These are phyloP conservation scores for Claviceps sp. DNA, from an alignment of 2,329 filamentous ascomycete genomes.

Conservation along the genomic window DNA sequence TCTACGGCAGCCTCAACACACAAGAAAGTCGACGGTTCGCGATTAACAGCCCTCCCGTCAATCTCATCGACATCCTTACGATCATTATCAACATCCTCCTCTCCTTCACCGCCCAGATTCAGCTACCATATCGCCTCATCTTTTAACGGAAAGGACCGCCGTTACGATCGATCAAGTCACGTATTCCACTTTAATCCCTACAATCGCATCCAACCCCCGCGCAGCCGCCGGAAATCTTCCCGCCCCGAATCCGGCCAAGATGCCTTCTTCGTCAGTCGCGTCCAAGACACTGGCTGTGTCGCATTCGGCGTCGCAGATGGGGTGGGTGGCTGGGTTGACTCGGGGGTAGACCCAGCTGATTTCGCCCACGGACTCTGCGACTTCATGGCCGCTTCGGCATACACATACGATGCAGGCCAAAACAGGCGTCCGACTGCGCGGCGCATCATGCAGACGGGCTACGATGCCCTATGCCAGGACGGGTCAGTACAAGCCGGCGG, in stretches of 20 bases:
- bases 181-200: slow-evolving; percentile 61
- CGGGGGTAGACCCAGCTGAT: slow-evolving; percentile 83
- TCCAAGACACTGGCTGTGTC: slow-evolving; percentile 59
- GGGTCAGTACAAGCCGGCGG: slow-evolving; percentile 65
- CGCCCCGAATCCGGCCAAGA: slow-evolving; percentile 81
- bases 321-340: slow-evolving; percentile 89
- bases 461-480: slow-evolving; percentile 69
- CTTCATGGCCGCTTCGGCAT: slow-evolving; percentile 73
- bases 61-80: slow-evolving; percentile 2
- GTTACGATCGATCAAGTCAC: slow-evolving; percentile 54
- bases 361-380: slow-evolving; percentile 91
- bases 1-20: background rate
- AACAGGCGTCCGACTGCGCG: slow-evolving; percentile 42
- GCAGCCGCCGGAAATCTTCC: slow-evolving; percentile 18
- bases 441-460: slow-evolving; percentile 67
- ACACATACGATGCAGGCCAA: slow-evolving; percentile 34
- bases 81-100: slow-evolving; percentile 11
- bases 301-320: slow-evolving; percentile 88
- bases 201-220: slow-evolving; percentile 40
- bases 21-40: background rate
- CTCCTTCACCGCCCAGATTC: slow-evolving; percentile 27
- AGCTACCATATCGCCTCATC: slow-evolving; percentile 62
- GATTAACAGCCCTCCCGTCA: slow-evolving; percentile 2
- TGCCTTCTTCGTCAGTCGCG: slow-evolving; percentile 79
- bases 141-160: slow-evolving; percentile 58